Percentiles rank a stretch among this genome's conserved stretches.
Evolutionary conservation across 768 basidiomycete genomes (phyloP).

Genomic region (Boletellus ananiceps): DNA sequence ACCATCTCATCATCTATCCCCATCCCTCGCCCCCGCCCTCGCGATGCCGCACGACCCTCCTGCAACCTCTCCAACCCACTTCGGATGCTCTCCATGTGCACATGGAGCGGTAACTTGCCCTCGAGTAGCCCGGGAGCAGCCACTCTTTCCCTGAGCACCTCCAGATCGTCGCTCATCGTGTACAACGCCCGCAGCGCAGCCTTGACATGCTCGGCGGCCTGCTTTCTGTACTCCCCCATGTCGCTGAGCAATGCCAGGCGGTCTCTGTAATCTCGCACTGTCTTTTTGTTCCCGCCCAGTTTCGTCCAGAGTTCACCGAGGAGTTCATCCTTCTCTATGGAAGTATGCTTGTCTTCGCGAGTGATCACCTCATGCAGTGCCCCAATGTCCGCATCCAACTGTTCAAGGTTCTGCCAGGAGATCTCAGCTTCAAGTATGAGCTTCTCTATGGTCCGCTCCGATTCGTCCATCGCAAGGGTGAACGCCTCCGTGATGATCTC

Average conservation of each 20-base stretch:
- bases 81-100: slow-evolving; percentile 71
- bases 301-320: slow-evolving; percentile 66
- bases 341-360: slow-evolving; percentile 51
- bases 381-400: slow-evolving; percentile 56
- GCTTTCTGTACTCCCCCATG: slow-evolving; percentile 52
- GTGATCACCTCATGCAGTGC: slow-evolving; percentile 54
- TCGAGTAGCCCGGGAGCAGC: slow-evolving; percentile 62
- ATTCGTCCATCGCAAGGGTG: slow-evolving; percentile 55
- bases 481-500: slow-evolving; percentile 53
- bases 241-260: slow-evolving; percentile 53
- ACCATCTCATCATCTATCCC: slow-evolving; percentile 38
- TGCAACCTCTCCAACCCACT: slow-evolving; percentile 53
- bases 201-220: slow-evolving; percentile 62
- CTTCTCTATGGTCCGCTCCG: slow-evolving; percentile 47
- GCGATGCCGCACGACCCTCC: slow-evolving; percentile 49
- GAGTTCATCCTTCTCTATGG: slow-evolving; percentile 45
- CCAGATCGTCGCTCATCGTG: slow-evolving; percentile 68
- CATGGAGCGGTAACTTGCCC: slow-evolving; percentile 59
- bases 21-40: slow-evolving; percentile 47
- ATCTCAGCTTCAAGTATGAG: slow-evolving; percentile 66
- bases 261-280: slow-evolving; percentile 45
- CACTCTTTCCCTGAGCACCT: slow-evolving; percentile 69
- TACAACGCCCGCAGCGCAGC: slow-evolving; percentile 58
- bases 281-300: slow-evolving; percentile 55
- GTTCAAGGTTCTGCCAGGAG: slow-evolving; percentile 51